Conservation (phyloP, 257 asterid genomes). For the Asclepias syriaca region DNA sequence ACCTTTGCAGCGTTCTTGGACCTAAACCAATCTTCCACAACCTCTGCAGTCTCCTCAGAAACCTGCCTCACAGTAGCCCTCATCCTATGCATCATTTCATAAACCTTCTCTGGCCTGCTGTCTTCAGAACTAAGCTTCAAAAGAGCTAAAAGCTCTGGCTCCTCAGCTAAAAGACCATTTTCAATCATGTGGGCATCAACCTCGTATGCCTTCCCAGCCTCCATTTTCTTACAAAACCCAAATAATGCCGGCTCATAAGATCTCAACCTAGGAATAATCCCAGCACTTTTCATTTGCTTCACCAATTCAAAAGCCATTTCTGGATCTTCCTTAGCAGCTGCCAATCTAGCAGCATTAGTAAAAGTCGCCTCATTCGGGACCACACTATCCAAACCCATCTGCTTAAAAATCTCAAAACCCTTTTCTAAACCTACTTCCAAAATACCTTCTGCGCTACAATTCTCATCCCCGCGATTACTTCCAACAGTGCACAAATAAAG, state of each 20-base stretch:
- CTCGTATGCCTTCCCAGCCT: conserved; percentile 73
- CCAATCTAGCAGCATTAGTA: conserved; percentile 85
- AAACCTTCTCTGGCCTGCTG: conserved; percentile 59
- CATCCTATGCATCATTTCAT: conserved; percentile 84
- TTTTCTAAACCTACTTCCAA: conserved; percentile 38
- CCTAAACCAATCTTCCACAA: conserved; percentile 70
- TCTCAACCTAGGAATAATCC: conserved; percentile 68
- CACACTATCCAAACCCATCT: conserved; percentile 59
- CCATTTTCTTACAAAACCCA: conserved; percentile 63
- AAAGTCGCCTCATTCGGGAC: conserved; percentile 85
- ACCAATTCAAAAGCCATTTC: conserved; percentile 72
- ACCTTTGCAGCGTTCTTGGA: conserved; percentile 54
- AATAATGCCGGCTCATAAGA: conserved; percentile 87
- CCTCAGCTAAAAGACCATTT: conserved; percentile 67
- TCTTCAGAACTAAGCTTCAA: conserved; percentile 57
- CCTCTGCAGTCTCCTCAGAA: conserved; percentile 64
- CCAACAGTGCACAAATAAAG: conserved; percentile 62
- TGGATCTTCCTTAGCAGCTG: conserved; percentile 78
- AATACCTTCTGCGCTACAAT: conserved; percentile 11
- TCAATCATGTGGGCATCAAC: conserved; percentile 82
- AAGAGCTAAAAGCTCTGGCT: conserved; percentile 75
- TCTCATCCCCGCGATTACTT: conserved; percentile 22
- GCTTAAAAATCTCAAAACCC: conserved; percentile 75
- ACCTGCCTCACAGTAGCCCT: conserved; percentile 83
- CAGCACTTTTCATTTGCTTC: conserved; percentile 65